These are phyloP conservation scores for Chrysanthemum seticuspe DNA, from an alignment of 129 eudicot genomes.

Conservation along the genomic window DNA sequence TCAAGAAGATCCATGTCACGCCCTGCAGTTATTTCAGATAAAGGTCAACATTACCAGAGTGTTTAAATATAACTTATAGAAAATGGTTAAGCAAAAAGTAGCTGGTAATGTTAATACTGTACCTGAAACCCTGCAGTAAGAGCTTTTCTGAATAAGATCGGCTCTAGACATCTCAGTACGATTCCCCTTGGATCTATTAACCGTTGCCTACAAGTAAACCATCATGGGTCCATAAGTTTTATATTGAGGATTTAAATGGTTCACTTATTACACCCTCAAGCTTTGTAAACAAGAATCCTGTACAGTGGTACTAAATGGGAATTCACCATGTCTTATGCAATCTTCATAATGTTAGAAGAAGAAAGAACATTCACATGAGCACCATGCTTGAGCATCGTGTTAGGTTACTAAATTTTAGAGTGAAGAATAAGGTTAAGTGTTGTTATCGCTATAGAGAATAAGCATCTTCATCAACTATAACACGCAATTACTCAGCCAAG, in stretches of 20 bases:
- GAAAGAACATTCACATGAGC: constrained; percentile 28
- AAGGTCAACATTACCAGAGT: not conserved
- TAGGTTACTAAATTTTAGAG: not conserved
- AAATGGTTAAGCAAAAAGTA: not conserved
- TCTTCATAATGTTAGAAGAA: not conserved
- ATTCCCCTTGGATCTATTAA: constrained; percentile 85
- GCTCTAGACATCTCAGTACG: constrained; percentile 88
- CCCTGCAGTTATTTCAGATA: constrained; percentile 40
- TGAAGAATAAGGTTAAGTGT: not conserved
- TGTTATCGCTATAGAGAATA: not conserved
- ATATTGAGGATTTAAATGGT: too few species aligned
- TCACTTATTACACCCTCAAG: too few species aligned
- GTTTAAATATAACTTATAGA: not conserved
- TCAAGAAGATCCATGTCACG: constrained; percentile 88
- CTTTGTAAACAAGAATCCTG: too few species aligned
- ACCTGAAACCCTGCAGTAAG: constrained; percentile 95
- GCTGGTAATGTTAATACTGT: constrained; percentile 7
- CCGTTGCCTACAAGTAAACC: constrained; percentile 63
- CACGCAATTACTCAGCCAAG: not conserved
- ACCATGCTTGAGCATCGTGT: not conserved
- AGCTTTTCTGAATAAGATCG: constrained; percentile 84
- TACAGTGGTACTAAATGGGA: not conserved
- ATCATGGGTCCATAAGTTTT: not conserved
- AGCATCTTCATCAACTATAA: not conserved
- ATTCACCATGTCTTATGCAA: not conserved